A percentile compares a stretch with the other conserved stretches of the same genome.
Evolutionary conservation across 345 rosid genomes (phyloP).

Genomic region (Turritis glabra): DNA sequence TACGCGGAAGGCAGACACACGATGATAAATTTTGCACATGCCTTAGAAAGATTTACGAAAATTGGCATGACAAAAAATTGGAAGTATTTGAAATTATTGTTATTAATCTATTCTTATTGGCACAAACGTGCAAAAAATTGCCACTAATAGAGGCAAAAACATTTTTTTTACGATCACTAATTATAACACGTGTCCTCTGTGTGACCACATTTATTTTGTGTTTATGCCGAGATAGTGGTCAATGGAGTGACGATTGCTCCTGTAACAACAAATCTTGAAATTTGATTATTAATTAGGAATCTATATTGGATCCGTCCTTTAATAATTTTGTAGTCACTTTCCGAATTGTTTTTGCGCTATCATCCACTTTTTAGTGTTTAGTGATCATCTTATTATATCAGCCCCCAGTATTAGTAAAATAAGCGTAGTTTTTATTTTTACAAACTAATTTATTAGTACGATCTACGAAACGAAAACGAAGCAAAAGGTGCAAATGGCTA

Average conservation of each 20-base stretch:
- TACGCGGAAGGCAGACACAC: constrained; percentile 14
- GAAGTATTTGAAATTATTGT: not conserved
- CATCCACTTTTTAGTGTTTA: not conserved
- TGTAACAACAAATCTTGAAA: not conserved
- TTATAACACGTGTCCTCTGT: not conserved
- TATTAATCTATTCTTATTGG: not conserved
- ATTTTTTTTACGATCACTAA: not conserved
- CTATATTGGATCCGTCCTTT: not conserved
- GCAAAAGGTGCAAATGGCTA: not conserved
- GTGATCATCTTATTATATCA: too few species aligned
- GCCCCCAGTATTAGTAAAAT: too few species aligned
- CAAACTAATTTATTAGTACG: too few species aligned
- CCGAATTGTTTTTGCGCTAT: not conserved
- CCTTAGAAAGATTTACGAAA: not conserved
- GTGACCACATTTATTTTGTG: not conserved
- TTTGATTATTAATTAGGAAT: not conserved
- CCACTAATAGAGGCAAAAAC: not conserved
- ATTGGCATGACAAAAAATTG: not conserved
- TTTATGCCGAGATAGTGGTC: not conserved
- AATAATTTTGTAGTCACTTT: not conserved
- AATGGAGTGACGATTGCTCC: not conserved
- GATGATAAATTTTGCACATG: not conserved
- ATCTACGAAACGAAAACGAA: too few species aligned
- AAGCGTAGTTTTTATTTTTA: too few species aligned
- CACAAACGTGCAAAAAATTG: not conserved